Conservation (phyloP, 2,329 filamentous ascomycete genomes). For the Ciborinia camelliae region DNA sequence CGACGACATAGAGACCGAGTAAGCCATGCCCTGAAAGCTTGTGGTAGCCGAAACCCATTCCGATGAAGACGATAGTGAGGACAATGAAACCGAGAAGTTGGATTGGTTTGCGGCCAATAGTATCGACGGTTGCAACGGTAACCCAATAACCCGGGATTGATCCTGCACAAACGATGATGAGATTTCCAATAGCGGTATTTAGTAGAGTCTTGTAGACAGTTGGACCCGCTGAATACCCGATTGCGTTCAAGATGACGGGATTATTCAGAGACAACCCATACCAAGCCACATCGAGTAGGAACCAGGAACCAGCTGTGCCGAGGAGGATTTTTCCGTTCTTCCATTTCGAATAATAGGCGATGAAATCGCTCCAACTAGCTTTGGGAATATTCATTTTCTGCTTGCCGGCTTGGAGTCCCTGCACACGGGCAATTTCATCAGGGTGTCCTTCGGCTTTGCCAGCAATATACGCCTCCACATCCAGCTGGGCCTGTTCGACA, state of each 20-base stretch:
- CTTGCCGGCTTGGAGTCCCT: conserved; percentile 52
- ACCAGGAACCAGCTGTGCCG: conserved; percentile 84
- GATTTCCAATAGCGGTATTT: conserved; percentile 72
- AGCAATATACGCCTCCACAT: conserved; percentile 69
- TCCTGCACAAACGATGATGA: conserved; percentile 74
- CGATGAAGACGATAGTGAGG: conserved; percentile 58
- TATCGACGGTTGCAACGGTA: conserved; percentile 71
- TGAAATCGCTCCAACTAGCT: conserved; percentile 70
- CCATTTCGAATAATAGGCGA: conserved; percentile 64
- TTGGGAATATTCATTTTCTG: conserved; percentile 53
- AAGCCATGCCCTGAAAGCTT: conserved; percentile 49
- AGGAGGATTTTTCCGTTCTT: conserved; percentile 70
- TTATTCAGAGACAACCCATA: conserved; percentile 69
- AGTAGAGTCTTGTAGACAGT: conserved; percentile 67
- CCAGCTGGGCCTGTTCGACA: conserved; percentile 67
- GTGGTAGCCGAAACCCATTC: conserved; percentile 60
- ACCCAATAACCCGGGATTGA: conserved; percentile 80
- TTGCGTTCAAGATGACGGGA: conserved; percentile 65
- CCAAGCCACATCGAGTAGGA: conserved; percentile 61
- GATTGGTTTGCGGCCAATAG: conserved; percentile 74
- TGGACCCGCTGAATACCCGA: conserved; percentile 64
- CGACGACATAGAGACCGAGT: conserved; percentile 60
- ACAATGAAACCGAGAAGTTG: conserved; percentile 62
- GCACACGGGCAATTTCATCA: conserved; percentile 64
- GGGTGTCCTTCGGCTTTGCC: conserved; percentile 60